phyloP scores from a whole-genome alignment of 1,284 basidiomycete genomes.

The Marasmius sp. region DNA sequence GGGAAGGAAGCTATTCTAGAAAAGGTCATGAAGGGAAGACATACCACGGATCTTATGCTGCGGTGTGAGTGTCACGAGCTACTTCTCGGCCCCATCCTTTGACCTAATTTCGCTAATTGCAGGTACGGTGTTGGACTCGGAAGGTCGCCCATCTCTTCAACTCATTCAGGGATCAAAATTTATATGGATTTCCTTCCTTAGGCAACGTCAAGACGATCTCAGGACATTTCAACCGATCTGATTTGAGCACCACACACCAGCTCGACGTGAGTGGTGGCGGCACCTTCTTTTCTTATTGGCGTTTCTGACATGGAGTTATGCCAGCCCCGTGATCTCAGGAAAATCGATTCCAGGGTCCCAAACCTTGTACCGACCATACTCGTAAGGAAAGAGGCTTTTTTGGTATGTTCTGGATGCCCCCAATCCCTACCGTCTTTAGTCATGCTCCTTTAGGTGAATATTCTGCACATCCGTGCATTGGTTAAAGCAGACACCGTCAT shows the following conservation, averaged over 20 bases:
- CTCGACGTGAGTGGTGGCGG: constrained; percentile 65
- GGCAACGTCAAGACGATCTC: constrained; percentile 89
- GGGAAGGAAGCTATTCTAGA: constrained; percentile 73
- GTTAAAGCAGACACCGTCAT: constrained; percentile 93
- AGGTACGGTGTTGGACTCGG: constrained; percentile 87
- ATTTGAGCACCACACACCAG: constrained; percentile 85
- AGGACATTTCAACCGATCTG: constrained; percentile 87
- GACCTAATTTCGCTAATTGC: constrained; percentile 8
- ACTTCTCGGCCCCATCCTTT: neutral
- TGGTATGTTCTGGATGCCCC: constrained; percentile 50
- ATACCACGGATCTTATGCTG: constrained; percentile 79
- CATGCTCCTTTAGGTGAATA: constrained; percentile 65
- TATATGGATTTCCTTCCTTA: constrained; percentile 29
- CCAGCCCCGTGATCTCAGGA: constrained; percentile 93
- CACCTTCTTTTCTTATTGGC: constrained; percentile 17
- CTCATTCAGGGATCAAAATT: constrained; percentile 7
- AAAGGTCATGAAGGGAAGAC: constrained; percentile 78
- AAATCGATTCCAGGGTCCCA: constrained; percentile 93
- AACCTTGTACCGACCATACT: constrained; percentile 95
- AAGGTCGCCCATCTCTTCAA: constrained; percentile 46
- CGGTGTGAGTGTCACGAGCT: constrained; percentile 59
- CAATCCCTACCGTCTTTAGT: constrained; percentile 10
- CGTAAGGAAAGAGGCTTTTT: constrained; percentile 82
- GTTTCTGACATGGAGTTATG: constrained; percentile 9
- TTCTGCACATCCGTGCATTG: constrained; percentile 91